Conservation (phyloP, 1,139 yeast species). For the Yamadazyma siamensis region DNA sequence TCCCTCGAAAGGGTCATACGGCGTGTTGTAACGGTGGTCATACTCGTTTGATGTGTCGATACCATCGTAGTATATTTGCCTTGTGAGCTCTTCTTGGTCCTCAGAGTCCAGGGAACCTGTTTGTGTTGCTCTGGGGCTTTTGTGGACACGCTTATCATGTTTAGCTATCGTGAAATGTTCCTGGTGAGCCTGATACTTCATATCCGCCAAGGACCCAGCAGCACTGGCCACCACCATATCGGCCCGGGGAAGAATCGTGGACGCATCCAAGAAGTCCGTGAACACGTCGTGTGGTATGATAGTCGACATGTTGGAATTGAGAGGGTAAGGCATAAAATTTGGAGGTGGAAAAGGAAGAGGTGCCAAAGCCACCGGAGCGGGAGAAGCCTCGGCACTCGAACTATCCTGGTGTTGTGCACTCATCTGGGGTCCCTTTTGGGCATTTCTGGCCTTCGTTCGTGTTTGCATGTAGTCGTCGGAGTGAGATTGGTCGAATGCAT, state of each 20-base stretch:
- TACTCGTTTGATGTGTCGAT: conserved; percentile 5
- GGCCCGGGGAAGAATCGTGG: conserved; percentile 34
- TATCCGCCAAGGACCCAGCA: conserved; percentile 43
- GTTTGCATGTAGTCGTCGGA: no score
- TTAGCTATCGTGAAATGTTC: conserved; percentile 29
- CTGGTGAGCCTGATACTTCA: conserved; percentile 29
- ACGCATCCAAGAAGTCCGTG: conserved; percentile 35
- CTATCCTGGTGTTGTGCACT: no score
- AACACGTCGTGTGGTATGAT: conserved; percentile 39
- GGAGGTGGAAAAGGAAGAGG: conserved; percentile 49
- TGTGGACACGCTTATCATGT: conserved; percentile 6
- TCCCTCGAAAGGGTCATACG: conserved; percentile 5
- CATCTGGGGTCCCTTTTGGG: background rate
- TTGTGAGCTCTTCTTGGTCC: conserved; percentile 1
- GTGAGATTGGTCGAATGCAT: background rate
- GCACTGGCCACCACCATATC: conserved; percentile 52
- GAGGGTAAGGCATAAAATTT: conserved; percentile 49
- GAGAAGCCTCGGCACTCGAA: background rate
- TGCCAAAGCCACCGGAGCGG: conserved; percentile 26
- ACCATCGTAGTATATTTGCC: conserved; percentile 6
- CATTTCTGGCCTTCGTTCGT: no score
- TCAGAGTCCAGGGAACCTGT: conserved; percentile 5
- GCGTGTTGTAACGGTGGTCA: conserved; percentile 2
- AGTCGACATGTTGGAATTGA: conserved; percentile 33
- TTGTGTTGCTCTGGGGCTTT: no score